Conservation (phyloP, 2,329 filamentous ascomycete species). For the Aspergillus fischeri region DNA sequence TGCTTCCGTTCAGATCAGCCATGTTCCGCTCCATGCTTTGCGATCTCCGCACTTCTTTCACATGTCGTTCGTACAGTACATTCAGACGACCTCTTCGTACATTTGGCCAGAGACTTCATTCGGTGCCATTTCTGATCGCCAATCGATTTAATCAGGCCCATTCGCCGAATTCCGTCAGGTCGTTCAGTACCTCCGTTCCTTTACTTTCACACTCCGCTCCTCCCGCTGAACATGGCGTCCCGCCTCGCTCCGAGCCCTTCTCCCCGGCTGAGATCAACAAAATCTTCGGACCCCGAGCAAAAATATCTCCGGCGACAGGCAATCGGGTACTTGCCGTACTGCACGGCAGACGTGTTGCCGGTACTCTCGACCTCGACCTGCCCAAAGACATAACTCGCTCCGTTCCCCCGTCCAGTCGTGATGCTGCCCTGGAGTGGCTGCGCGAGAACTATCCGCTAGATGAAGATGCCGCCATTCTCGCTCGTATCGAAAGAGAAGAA, state of each 20-base stretch:
- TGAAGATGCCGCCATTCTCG: constrained; percentile 47
- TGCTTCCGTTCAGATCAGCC: constrained; percentile 15
- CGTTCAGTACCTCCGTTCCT: constrained; percentile 19
- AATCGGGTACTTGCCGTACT: constrained; percentile 39
- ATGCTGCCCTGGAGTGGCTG: constrained; percentile 39
- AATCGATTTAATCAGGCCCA: not conserved
- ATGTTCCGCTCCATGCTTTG: constrained; percentile 17
- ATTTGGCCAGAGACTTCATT: not conserved
- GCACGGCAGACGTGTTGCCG: constrained; percentile 41
- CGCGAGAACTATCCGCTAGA: constrained; percentile 42
- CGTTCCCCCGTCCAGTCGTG: constrained; percentile 30
- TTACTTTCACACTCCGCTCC: constrained; percentile 11
- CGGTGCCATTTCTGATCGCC: not conserved
- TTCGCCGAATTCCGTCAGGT: constrained; percentile 2
- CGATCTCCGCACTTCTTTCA: constrained; percentile 19
- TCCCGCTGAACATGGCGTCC: constrained; percentile 23
- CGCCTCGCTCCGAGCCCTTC: constrained; percentile 27
- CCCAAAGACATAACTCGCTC: constrained; percentile 35
- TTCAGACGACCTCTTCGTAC: constrained; percentile 12
- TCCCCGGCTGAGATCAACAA: constrained; percentile 29
- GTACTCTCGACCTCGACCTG: constrained; percentile 44
- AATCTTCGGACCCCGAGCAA: constrained; percentile 31
- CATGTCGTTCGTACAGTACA: constrained; percentile 16
- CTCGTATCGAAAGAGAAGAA: constrained; percentile 40
- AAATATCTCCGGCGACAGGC: constrained; percentile 27